Evolutionary conservation across 495 filamentous ascomycete species (phyloP).

Genomic region (Daldinia childiae): DNA sequence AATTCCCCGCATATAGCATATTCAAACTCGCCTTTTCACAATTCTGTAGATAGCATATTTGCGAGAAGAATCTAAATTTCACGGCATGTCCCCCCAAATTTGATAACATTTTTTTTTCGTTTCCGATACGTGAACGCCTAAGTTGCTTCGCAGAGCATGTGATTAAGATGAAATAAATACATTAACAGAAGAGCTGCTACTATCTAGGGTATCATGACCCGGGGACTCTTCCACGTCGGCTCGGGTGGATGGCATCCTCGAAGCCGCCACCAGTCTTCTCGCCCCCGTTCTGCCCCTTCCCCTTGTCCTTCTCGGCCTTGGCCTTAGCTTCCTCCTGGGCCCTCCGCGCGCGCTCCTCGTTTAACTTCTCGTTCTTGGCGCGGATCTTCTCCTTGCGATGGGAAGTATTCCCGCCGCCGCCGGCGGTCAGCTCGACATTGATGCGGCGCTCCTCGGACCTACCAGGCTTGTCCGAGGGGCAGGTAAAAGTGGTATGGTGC

Average conservation of each 20-base stretch:
- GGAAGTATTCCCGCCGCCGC: conserved; percentile 83
- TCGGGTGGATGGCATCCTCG: conserved; percentile 66
- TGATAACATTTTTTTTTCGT: conserved; percentile 1
- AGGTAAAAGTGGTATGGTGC: conserved; percentile 80
- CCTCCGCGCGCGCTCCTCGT: conserved; percentile 74
- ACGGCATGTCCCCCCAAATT: conserved; percentile 10
- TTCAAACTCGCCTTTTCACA: conserved; percentile 37
- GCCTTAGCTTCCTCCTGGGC: conserved; percentile 61
- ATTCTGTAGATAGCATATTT: conserved; percentile 47
- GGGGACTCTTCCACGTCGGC: conserved; percentile 61
- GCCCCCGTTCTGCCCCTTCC: conserved; percentile 42
- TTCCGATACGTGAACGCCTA: not conserved
- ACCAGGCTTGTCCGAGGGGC: conserved; percentile 65
- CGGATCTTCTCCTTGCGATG: conserved; percentile 77
- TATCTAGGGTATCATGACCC: conserved; percentile 22
- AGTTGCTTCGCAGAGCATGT: not conserved
- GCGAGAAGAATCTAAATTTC: conserved; percentile 40
- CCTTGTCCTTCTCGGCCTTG: conserved; percentile 61
- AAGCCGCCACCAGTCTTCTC: conserved; percentile 41
- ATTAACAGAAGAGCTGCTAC: not conserved
- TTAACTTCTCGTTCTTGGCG: conserved; percentile 86
- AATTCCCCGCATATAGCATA: conserved; percentile 18
- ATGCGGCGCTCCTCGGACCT: conserved; percentile 67
- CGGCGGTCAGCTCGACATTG: conserved; percentile 92
- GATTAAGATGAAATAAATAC: not conserved